phyloP scores from a whole-genome alignment of 2,329 filamentous ascomycete genomes.

The Penicillium sumatraense region DNA sequence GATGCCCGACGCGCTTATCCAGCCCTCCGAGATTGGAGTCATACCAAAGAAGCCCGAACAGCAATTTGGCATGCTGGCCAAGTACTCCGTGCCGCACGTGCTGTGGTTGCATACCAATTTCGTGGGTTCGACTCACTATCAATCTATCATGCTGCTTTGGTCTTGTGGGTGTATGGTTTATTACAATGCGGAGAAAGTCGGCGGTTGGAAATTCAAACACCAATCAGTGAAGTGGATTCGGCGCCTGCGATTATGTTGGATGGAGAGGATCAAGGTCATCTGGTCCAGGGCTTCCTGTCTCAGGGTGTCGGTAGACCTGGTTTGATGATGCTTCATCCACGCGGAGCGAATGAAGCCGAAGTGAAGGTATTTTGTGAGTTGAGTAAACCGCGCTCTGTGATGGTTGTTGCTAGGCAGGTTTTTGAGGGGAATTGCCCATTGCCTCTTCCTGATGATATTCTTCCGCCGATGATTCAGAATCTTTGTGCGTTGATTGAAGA shows the following conservation, averaged over 20 bases:
- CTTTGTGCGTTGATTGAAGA: conserved; percentile 21
- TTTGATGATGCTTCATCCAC: conserved; percentile 10
- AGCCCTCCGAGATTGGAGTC: conserved; percentile 18
- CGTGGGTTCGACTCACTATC: conserved; percentile 21
- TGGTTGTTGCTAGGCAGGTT: conserved; percentile 16
- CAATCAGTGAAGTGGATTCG: conserved; percentile 7
- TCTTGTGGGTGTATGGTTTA: conserved; percentile 20
- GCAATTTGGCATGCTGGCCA: conserved; percentile 22
- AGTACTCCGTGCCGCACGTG: conserved; percentile 16
- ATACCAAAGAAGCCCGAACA: conserved; percentile 16
- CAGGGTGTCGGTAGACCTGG: conserved; percentile 16
- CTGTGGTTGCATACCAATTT: conserved; percentile 8
- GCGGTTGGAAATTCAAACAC: conserved; percentile 4
- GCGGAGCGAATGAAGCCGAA: background rate
- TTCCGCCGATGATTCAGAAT: conserved; percentile 21
- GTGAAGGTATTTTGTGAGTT: conserved; percentile 14
- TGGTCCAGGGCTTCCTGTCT: conserved; percentile 7
- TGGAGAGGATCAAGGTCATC: conserved; percentile 5
- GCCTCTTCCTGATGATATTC: conserved; percentile 10
- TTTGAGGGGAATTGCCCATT: conserved; percentile 19
- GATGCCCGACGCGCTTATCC: conserved; percentile 21
- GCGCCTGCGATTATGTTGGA: conserved; percentile 9
- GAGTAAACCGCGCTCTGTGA: conserved; percentile 13
- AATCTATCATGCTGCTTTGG: conserved; percentile 18
- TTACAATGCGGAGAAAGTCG: conserved; percentile 14